Evolutionary conservation across 1,284 basidiomycete species (phyloP).

Genomic region (Pseudozyma pruni): DNA sequence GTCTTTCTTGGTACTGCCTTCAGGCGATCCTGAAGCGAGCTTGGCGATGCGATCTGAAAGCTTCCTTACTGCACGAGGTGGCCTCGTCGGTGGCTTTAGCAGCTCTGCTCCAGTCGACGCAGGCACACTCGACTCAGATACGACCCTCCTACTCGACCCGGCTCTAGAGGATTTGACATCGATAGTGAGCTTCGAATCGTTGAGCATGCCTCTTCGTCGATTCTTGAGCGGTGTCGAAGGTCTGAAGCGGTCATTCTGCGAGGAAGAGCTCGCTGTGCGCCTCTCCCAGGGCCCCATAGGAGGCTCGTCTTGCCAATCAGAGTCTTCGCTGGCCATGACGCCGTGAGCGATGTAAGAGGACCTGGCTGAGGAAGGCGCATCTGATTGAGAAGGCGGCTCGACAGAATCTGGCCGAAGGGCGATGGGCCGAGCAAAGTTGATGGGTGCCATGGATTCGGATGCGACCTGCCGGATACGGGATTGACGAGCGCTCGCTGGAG

Average conservation of each 20-base stretch:
- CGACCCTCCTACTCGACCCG: conserved; percentile 3
- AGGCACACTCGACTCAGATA: conserved; percentile 5
- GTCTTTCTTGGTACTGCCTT: conserved; percentile 3
- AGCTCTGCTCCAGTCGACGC: neutral
- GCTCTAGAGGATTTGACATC: neutral
- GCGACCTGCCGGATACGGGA: conserved; percentile 18
- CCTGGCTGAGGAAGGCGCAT: conserved; percentile 1
- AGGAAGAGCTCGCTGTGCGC: conserved; percentile 13
- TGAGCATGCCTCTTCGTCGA: conserved; percentile 23
- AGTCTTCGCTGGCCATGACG: conserved; percentile 8
- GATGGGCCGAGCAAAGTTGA: conserved; percentile 34
- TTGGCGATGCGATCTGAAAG: neutral
- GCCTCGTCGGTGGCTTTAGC: neutral
- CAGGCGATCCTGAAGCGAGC: neutral
- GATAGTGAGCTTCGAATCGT: conserved; percentile 37
- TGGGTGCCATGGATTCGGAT: conserved; percentile 10
- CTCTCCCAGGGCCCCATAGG: conserved; percentile 8
- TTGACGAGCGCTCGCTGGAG: conserved; percentile 8
- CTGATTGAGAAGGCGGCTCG: neutral
- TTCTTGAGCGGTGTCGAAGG: conserved; percentile 24
- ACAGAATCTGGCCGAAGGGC: neutral
- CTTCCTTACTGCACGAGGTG: neutral
- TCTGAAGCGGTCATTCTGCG: neutral
- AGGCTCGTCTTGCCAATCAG: conserved; percentile 9
- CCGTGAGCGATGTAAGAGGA: conserved; percentile 10